phyloP scores from a whole-genome alignment of 139 green algal species.

The Chlamydomonas schloesseri region DNA sequence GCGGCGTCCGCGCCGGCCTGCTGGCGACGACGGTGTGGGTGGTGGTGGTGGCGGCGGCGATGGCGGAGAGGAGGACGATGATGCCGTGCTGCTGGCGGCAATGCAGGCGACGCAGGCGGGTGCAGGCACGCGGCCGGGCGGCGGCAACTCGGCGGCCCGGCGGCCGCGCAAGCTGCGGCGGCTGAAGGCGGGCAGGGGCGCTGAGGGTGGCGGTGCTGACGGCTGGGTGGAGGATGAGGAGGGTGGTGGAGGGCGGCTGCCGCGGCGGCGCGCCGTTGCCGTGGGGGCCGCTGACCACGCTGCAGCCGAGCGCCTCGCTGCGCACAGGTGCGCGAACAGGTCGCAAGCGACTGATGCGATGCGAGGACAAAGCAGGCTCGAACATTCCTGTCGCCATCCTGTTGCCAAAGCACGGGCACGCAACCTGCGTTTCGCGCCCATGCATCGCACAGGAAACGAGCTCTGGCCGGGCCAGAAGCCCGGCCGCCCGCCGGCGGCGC shows the following conservation, averaged over 20 bases:
- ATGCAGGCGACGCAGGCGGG: neutral
- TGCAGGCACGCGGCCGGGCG: neutral
- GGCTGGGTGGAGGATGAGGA: neutral
- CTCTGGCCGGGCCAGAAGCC: neutral
- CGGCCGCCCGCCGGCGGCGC: neutral
- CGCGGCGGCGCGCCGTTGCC: neutral
- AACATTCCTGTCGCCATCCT: too few species aligned
- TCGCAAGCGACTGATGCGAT: too few species aligned
- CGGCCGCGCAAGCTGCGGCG: conserved; percentile 22
- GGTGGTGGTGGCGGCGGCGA: neutral
- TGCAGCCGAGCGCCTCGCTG: neutral
- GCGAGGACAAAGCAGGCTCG: too few species aligned
- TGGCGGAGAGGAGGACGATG: neutral
- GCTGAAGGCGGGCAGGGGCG: neutral
- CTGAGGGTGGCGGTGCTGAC: neutral
- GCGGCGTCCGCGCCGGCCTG: neutral
- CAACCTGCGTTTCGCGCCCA: too few species aligned
- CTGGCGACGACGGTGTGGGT: neutral
- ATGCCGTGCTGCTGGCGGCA: neutral
- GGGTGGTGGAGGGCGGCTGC: neutral
- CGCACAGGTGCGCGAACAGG: neutral
- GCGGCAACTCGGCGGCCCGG: neutral
- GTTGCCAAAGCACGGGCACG: too few species aligned
- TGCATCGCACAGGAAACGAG: too few species aligned
- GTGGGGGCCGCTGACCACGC: too few species aligned